Conservation (phyloP, 805 yeast species). For the Kuraishia borneana region DNA sequence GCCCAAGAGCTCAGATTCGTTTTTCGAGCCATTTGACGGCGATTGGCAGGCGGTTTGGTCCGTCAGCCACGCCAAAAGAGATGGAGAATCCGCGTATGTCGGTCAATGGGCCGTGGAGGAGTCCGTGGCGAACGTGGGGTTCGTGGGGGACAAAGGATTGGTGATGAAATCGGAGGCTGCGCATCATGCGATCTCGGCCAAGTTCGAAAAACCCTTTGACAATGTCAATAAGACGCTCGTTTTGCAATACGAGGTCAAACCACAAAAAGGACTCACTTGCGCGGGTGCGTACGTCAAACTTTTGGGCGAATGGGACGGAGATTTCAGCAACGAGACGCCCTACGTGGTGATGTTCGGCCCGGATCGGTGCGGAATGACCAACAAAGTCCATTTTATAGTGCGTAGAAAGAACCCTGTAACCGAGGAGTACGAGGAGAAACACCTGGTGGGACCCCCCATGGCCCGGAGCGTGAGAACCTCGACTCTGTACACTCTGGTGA, state of each 20-base stretch:
- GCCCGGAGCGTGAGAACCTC: constrained; percentile 45
- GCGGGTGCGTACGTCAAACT: constrained; percentile 88
- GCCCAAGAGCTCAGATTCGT: constrained; percentile 29
- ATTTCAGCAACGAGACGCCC: constrained; percentile 56
- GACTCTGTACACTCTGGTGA: constrained; percentile 65
- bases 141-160: constrained; percentile 59
- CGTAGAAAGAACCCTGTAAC: constrained; percentile 43
- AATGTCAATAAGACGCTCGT: constrained; percentile 60
- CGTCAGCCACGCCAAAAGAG: constrained; percentile 43
- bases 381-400: constrained; percentile 71
- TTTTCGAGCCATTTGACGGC: constrained; percentile 55
- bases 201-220: constrained; percentile 44
- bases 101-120: constrained; percentile 77
- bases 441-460: constrained; percentile 56
- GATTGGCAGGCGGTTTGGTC: constrained; percentile 39
- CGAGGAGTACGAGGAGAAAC: constrained; percentile 58
- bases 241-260: constrained; percentile 80
- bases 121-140: constrained; percentile 44
- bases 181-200: constrained; percentile 69
- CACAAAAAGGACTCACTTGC: constrained; percentile 69
- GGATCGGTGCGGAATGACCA: constrained; percentile 74
- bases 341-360: constrained; percentile 93
- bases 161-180: constrained; percentile 69
- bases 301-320: constrained; percentile 31
- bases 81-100: constrained; percentile 44